A percentile compares a stretch with the other conserved stretches of the same genome.
Evolutionary conservation across 352 stramenopile genomes (phyloP).

Genomic region (Nothophytophthora sp.): DNA sequence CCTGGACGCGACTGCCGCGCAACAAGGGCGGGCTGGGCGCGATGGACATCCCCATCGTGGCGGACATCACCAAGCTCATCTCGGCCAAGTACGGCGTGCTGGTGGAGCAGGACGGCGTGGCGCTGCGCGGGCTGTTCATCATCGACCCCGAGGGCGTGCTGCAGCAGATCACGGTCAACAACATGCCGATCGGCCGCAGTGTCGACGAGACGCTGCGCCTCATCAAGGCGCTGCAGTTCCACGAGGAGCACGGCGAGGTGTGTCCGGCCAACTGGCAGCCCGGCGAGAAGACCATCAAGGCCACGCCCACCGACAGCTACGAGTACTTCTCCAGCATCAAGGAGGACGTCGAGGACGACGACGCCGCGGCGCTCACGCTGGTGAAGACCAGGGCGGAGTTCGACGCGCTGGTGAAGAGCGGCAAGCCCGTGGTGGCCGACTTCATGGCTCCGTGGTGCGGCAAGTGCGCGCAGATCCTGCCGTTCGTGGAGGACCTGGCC

Average conservation of each 20-base stretch:
- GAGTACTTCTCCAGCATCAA: conserved; percentile 86
- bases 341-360: conserved; percentile 46
- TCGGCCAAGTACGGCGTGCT: conserved; percentile 91
- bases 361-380: conserved; percentile 39
- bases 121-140: conserved; percentile 92
- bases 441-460: conserved; percentile 89
- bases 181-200: conserved; percentile 90
- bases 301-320: conserved; percentile 78
- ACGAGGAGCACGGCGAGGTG: conserved; percentile 92
- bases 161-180: conserved; percentile 92
- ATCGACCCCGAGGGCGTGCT: conserved; percentile 90
- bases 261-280: conserved; percentile 94
- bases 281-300: conserved; percentile 89
- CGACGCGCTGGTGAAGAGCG: conserved; percentile 57
- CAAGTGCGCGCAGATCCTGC: conserved; percentile 85
- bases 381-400: conserved; percentile 70
- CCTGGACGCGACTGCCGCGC: conserved; percentile 86
- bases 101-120: conserved; percentile 80
- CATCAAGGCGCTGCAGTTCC: conserved; percentile 93
- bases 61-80: conserved; percentile 93
- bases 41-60: conserved; percentile 94
- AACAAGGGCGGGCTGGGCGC: conserved; percentile 92
- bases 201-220: conserved; percentile 93
- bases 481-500: conserved; percentile 71
- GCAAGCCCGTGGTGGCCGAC: conserved; percentile 75